phyloP scores from a whole-genome alignment of 1,284 basidiomycete species.

The Anthracocystis setariae region DNA sequence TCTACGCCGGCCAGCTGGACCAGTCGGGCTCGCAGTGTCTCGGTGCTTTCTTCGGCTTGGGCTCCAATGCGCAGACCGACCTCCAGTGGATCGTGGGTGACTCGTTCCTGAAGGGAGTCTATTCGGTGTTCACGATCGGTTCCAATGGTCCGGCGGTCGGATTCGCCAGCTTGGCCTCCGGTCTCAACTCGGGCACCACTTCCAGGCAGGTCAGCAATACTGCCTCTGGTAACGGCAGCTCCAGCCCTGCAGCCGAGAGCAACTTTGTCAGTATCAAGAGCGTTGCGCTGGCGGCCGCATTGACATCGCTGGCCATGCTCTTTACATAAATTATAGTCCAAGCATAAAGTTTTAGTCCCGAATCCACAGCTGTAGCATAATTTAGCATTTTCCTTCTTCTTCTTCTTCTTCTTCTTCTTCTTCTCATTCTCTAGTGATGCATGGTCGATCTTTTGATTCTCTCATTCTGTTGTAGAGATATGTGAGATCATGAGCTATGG shows the following conservation, averaged over 20 bases:
- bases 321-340: background rate
- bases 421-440: background rate
- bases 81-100: slow-evolving; percentile 63
- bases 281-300: background rate
- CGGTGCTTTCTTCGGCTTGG: slow-evolving; percentile 59
- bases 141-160: slow-evolving; percentile 40
- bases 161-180: slow-evolving; percentile 54
- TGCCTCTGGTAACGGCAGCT: slow-evolving; percentile 2
- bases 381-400: background rate
- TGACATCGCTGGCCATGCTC: slow-evolving; percentile 3
- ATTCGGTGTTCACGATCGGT: slow-evolving; percentile 50
- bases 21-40: slow-evolving; percentile 40
- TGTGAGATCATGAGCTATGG: background rate
- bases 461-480: background rate
- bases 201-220: slow-evolving; percentile 31
- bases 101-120: slow-evolving; percentile 62
- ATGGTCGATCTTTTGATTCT: background rate
- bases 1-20: slow-evolving; percentile 39
- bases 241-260: slow-evolving; percentile 18
- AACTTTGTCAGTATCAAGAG: background rate
- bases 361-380: slow-evolving; percentile 8
- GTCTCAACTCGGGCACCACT: slow-evolving; percentile 46
- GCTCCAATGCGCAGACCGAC: slow-evolving; percentile 20
- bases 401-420: background rate
- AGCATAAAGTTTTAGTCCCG: background rate